Evolutionary conservation across 2,329 filamentous ascomycete species (phyloP).

Genomic region (Drechmeria coniospora): DNA sequence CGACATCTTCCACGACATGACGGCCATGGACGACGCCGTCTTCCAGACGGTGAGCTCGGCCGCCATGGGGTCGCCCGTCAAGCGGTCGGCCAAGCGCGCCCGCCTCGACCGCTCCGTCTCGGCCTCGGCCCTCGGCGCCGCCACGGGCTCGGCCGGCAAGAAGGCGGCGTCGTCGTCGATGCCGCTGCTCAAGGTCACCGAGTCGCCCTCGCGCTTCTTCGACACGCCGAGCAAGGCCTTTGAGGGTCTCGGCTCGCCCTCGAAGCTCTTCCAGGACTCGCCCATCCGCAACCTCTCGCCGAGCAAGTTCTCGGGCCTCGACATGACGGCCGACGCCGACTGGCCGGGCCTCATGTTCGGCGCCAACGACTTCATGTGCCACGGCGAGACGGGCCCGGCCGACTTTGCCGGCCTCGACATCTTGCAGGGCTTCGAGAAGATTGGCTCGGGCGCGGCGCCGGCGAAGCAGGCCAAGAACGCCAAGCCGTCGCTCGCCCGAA

Average conservation of each 20-base stretch:
- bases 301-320: slow-evolving; percentile 28
- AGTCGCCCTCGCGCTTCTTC: slow-evolving; percentile 21
- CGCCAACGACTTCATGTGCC: slow-evolving; percentile 22
- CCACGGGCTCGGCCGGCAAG: slow-evolving; percentile 36
- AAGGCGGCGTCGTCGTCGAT: slow-evolving; percentile 36
- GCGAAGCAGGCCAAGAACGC: slow-evolving; percentile 13
- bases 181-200: slow-evolving; percentile 33
- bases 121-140: slow-evolving; percentile 44
- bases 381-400: slow-evolving; percentile 36
- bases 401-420: slow-evolving; percentile 52
- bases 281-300: slow-evolving; percentile 28
- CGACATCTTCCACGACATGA: slow-evolving; percentile 42
- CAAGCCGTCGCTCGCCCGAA: slow-evolving; percentile 15
- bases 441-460: slow-evolving; percentile 34
- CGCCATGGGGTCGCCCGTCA: slow-evolving; percentile 49
- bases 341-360: slow-evolving; percentile 21
- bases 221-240: slow-evolving; percentile 45
- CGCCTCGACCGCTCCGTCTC: slow-evolving; percentile 50
- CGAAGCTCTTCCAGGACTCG: slow-evolving; percentile 28
- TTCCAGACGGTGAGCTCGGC: slow-evolving; percentile 27
- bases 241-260: slow-evolving; percentile 38
- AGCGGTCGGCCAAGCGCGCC: slow-evolving; percentile 43
- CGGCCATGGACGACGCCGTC: slow-evolving; percentile 12
- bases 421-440: slow-evolving; percentile 61
- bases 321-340: slow-evolving; percentile 22